A percentile compares a stretch with the other conserved stretches of the same genome.
Conservation (phyloP, 306 rosid genomes). For the Phaseolus lunatus region DNA sequence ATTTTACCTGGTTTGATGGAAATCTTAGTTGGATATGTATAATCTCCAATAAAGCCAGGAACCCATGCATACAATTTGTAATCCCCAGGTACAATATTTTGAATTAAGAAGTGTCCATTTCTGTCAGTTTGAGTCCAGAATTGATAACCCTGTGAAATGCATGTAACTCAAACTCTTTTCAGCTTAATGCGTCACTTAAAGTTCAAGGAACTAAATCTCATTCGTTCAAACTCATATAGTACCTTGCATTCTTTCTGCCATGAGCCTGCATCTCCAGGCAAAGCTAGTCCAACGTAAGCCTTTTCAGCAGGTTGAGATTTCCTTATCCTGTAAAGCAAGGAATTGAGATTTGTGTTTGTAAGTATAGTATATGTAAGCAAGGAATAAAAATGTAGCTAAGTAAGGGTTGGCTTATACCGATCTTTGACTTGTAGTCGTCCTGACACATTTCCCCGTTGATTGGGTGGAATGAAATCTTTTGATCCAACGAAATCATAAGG, state of each 20-base stretch:
- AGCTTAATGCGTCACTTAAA: not conserved
- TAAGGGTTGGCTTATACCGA: slow-evolving; percentile 46
- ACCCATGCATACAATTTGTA: slow-evolving; percentile 81
- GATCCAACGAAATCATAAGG: slow-evolving; percentile 76
- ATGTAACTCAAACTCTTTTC: slow-evolving; percentile 1
- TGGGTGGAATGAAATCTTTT: slow-evolving; percentile 54
- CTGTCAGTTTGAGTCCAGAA: slow-evolving; percentile 72
- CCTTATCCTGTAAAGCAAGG: slow-evolving; percentile 9
- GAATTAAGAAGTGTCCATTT: slow-evolving; percentile 61
- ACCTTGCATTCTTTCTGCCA: slow-evolving; percentile 91
- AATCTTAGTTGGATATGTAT: slow-evolving; percentile 50
- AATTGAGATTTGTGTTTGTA: not conserved
- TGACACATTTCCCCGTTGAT: slow-evolving; percentile 60
- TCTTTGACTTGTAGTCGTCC: slow-evolving; percentile 66
- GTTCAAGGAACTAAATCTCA: slow-evolving; percentile 19
- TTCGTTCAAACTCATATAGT: not conserved
- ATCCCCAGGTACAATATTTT: slow-evolving; percentile 63
- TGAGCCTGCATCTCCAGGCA: slow-evolving; percentile 72
- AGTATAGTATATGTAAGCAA: not conserved
- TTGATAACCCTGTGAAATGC: slow-evolving; percentile 73
- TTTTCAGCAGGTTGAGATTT: slow-evolving; percentile 26
- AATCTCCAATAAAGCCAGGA: slow-evolving; percentile 84
- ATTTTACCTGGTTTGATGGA: slow-evolving; percentile 56
- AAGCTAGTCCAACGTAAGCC: slow-evolving; percentile 78
- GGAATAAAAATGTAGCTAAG: not conserved